A percentile compares a stretch with the other conserved stretches of the same genome.
These are phyloP conservation scores for Afroboletus lepidellus DNA, from an alignment of 1,284 basidiomycete genomes.

Conservation along the genomic window DNA sequence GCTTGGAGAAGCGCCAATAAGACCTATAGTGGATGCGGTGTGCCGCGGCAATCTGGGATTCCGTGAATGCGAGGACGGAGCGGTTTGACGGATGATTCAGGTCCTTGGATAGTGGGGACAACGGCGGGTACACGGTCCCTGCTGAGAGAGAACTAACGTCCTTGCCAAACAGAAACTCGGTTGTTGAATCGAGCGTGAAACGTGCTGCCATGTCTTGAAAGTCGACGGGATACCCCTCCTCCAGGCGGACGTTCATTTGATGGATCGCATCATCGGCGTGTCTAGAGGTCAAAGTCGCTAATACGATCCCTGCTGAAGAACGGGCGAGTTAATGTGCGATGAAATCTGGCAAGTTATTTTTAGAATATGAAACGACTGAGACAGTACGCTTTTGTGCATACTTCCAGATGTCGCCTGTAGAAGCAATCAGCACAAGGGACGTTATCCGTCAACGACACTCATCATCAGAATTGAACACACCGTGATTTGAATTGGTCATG, in stretches of 20 bases:
- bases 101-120: slow-evolving; percentile 22
- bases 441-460: too few relatives aligned
- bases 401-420: slow-evolving; percentile 52
- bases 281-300: slow-evolving; percentile 51
- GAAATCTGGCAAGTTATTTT: slow-evolving; percentile 43
- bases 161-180: slow-evolving; percentile 50
- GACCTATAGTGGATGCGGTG: slow-evolving; percentile 19
- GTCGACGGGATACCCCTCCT: slow-evolving; percentile 46
- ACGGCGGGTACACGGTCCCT: slow-evolving; percentile 36
- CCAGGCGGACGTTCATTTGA: slow-evolving; percentile 41
- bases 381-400: slow-evolving; percentile 24
- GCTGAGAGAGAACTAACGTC: slow-evolving; percentile 39
- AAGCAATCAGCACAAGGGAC: slow-evolving; percentile 3
- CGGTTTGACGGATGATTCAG: slow-evolving; percentile 24
- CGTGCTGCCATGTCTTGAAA: slow-evolving; percentile 49
- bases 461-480: slow-evolving; percentile 64
- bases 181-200: slow-evolving; percentile 48
- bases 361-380: neutral
- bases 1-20: slow-evolving; percentile 27
- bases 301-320: slow-evolving; percentile 56
- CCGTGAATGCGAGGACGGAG: slow-evolving; percentile 28
- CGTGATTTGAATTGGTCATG: slow-evolving; percentile 34
- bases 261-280: slow-evolving; percentile 43
- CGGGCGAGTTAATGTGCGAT: slow-evolving; percentile 56
- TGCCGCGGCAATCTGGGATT: slow-evolving; percentile 14